phyloP scores from a whole-genome alignment of 148 eudicot genomes.

The Fallopia convolvulus region DNA sequence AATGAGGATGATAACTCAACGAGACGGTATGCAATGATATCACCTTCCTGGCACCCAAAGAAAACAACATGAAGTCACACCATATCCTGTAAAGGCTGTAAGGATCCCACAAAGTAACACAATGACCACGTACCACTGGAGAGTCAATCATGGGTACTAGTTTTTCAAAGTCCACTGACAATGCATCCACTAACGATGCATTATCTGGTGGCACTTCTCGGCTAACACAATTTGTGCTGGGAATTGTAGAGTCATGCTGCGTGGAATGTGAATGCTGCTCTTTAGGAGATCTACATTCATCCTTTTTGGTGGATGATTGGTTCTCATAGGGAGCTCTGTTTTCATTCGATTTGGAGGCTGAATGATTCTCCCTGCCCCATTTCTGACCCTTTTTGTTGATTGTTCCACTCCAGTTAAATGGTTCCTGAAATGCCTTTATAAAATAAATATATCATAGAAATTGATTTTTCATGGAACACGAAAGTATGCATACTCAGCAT shows the following conservation, averaged over 20 bases:
- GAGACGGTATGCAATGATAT: conserved; percentile 79
- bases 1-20: conserved; percentile 81
- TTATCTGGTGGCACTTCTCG: not conserved
- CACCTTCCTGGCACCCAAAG: conserved; percentile 55
- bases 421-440: conserved; percentile 25
- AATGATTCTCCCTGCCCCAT: conserved; percentile 34
- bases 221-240: not conserved
- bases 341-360: conserved; percentile 1
- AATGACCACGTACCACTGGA: conserved; percentile 43
- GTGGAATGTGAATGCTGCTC: not conserved
- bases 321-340: not conserved
- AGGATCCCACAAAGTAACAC: not conserved
- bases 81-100: not conserved
- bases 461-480: not conserved
- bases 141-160: conserved; percentile 42
- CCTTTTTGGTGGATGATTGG: not conserved
- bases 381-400: conserved; percentile 56
- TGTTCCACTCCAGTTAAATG: conserved; percentile 48
- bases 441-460: not conserved
- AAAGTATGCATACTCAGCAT: not conserved
- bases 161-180: conserved; percentile 50
- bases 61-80: not conserved
- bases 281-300: not conserved
- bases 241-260: not conserved
- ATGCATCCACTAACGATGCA: not conserved